Conservation (phyloP, 2,329 filamentous ascomycete species). For the Escovopsis sp. region DNA sequence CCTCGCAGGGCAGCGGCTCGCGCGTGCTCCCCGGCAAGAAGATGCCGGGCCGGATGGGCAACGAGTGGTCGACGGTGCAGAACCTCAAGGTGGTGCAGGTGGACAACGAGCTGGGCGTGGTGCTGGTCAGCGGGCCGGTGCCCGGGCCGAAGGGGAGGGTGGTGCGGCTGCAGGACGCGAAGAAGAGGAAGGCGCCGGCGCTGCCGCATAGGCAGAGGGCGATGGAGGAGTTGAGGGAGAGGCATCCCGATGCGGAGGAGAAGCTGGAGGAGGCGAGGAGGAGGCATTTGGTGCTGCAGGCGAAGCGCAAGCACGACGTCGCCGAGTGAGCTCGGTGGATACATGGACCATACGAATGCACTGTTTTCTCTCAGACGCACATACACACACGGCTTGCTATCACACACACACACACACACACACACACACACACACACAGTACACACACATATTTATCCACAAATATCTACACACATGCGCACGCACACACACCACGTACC, state of each 20-base stretch:
- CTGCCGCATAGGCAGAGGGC: conserved; percentile 33
- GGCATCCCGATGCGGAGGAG: conserved; percentile 30
- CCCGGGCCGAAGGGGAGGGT: conserved; percentile 77
- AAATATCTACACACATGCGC: no score
- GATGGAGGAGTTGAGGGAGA: conserved; percentile 26
- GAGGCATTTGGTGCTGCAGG: conserved; percentile 39
- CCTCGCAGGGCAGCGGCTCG: conserved; percentile 80
- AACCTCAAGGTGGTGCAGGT: conserved; percentile 82
- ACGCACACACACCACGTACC: no score
- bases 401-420: no score
- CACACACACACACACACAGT: no score
- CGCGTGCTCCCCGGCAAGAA: conserved; percentile 91
- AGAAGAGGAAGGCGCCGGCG: conserved; percentile 58
- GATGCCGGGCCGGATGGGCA: conserved; percentile 95
- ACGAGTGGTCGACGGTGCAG: conserved; percentile 74
- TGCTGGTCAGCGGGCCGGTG: conserved; percentile 75
- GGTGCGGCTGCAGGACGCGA: conserved; percentile 75
- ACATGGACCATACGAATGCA: no score
- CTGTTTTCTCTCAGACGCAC: no score
- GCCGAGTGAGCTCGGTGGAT: conserved; percentile 6
- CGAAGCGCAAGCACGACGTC: conserved; percentile 22
- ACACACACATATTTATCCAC: no score
- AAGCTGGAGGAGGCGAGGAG: conserved; percentile 32
- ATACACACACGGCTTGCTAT: no score
- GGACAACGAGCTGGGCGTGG: conserved; percentile 71